Conservation (phyloP, 2,329 filamentous ascomycete genomes). For the Xylariaceae sp. region DNA sequence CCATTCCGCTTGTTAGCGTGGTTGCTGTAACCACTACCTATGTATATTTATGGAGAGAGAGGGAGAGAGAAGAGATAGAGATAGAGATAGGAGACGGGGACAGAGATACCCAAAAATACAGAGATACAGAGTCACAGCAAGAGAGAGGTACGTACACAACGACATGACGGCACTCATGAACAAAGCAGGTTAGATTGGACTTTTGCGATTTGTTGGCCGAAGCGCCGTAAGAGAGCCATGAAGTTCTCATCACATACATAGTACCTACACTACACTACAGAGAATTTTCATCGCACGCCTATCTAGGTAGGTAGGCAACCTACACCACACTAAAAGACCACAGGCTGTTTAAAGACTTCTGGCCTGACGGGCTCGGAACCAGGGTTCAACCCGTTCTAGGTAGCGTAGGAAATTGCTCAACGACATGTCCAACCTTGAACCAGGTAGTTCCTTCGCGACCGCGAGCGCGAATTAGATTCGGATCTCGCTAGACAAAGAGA, state of each 20-base stretch:
- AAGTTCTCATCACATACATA: too few species aligned
- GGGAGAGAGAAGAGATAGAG: neutral
- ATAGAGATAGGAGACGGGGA: neutral
- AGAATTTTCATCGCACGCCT: too few species aligned
- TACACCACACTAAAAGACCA: too few species aligned
- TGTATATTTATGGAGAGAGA: neutral
- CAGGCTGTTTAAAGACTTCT: neutral
- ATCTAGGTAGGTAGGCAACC: neutral
- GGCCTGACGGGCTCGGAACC: neutral
- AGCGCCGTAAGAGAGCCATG: neutral
- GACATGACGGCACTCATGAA: too few species aligned
- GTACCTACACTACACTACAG: too few species aligned
- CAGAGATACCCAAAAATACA: too few species aligned
- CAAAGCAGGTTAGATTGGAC: neutral
- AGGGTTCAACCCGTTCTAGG: neutral
- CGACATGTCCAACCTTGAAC: neutral
- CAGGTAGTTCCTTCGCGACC: neutral
- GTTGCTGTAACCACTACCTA: neutral
- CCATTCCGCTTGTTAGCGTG: constrained; percentile 6
- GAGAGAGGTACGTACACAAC: too few species aligned
- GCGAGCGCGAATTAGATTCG: constrained; percentile 8
- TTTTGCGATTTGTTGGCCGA: constrained; percentile 6
- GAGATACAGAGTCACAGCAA: too few species aligned
- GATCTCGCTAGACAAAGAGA: constrained; percentile 3
- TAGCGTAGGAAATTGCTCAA: too few species aligned